Conservation (phyloP, 2,329 filamentous ascomycete genomes). For the Cytospora chrysosperma region DNA sequence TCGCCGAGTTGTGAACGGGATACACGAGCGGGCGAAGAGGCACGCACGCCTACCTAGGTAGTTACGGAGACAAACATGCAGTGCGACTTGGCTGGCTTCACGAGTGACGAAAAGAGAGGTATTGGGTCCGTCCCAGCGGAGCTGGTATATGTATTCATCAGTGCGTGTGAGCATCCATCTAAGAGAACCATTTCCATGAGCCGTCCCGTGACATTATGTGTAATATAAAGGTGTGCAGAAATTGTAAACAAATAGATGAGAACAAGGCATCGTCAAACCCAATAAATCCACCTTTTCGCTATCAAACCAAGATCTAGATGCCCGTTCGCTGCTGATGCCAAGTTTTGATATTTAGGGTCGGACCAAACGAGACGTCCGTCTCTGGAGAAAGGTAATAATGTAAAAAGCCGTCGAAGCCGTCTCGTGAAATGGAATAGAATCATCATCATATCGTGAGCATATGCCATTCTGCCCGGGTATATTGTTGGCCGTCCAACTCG, state of each 20-base stretch:
- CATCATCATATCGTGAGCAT: slow-evolving; percentile 24
- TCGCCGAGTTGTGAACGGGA: neutral
- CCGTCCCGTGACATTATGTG: neutral
- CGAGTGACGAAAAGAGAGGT: no score
- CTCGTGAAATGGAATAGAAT: slow-evolving; percentile 11
- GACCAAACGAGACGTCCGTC: neutral
- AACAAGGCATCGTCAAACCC: neutral
- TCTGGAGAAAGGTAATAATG: neutral
- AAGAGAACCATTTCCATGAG: neutral
- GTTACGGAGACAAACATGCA: no score
- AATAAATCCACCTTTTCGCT: slow-evolving; percentile 11
- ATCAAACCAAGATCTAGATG: slow-evolving; percentile 22
- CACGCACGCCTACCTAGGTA: no score
- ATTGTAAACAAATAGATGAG: neutral
- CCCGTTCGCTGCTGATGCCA: slow-evolving; percentile 22
- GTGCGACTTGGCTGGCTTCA: neutral
- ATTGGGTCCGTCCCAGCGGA: neutral
- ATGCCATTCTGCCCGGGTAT: slow-evolving; percentile 22
- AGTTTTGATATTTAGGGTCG: slow-evolving; percentile 5
- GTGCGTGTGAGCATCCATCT: neutral
- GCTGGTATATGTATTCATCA: neutral
- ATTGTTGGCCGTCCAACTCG: slow-evolving; percentile 13
- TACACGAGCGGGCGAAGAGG: neutral
- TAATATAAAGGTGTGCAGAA: slow-evolving; percentile 6
- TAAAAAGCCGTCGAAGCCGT: neutral